Conservation (phyloP, 73 alveolate genomes). For the Tetrahymena elliotti region DNA sequence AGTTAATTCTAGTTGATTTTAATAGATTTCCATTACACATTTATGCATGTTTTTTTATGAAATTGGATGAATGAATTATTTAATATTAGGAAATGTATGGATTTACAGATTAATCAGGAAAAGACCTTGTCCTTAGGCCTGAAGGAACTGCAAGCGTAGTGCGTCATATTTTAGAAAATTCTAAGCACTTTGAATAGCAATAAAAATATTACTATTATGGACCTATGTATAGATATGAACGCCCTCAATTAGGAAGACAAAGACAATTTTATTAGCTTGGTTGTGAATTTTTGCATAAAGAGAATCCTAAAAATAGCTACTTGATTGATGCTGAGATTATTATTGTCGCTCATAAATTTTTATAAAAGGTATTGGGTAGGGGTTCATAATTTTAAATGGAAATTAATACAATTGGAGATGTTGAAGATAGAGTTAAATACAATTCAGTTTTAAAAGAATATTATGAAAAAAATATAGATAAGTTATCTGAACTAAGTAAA, state of each 20-base stretch:
- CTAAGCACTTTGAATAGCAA: not conserved
- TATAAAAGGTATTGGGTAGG: not conserved
- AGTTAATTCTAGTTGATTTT: not conserved
- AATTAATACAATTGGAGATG: slow-evolving; percentile 13
- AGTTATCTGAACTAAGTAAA: not conserved
- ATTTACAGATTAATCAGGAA: slow-evolving; percentile 13
- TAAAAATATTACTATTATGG: slow-evolving; percentile 14
- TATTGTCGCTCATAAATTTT: not conserved
- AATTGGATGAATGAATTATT: not conserved
- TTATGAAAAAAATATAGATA: not conserved
- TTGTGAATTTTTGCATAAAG: slow-evolving; percentile 12
- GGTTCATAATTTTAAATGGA: not conserved
- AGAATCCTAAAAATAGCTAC: not conserved
- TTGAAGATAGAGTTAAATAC: not conserved
- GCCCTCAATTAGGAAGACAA: slow-evolving; percentile 44
- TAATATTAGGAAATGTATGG: slow-evolving; percentile 33
- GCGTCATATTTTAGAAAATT: not conserved
- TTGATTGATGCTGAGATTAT: slow-evolving; percentile 1
- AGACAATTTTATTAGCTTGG: slow-evolving; percentile 38
- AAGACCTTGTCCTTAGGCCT: slow-evolving; percentile 34
- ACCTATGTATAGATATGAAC: slow-evolving; percentile 49
- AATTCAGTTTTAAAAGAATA: not conserved
- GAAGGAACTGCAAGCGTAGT: slow-evolving; percentile 51
- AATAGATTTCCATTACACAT: not conserved
- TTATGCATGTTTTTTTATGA: not conserved